Evolutionary conservation across 2,329 filamentous ascomycete species (phyloP).

Genomic region (Sclerotinia sclerotiorum): DNA sequence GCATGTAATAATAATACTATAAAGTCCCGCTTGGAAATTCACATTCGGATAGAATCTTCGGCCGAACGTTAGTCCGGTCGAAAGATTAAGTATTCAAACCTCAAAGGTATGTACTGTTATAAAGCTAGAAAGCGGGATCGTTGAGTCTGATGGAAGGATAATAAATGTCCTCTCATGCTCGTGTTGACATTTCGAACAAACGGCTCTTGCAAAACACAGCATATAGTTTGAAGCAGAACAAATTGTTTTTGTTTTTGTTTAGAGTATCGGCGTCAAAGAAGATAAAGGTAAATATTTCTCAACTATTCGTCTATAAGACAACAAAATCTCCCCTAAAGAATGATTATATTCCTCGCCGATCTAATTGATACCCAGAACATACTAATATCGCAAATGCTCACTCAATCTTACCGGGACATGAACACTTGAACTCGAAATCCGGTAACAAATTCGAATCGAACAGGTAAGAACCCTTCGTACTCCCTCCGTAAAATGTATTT

Average conservation of each 20-base stretch:
- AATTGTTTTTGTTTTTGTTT: not conserved
- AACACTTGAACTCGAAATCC: not conserved
- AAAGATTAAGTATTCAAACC: not conserved
- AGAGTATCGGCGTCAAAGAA: not conserved
- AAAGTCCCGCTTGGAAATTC: not conserved
- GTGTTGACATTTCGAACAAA: not conserved
- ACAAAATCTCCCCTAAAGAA: not conserved
- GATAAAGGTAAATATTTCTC: not conserved
- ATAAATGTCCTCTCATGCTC: not conserved
- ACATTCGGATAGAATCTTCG: not conserved
- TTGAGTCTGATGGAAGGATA: not conserved
- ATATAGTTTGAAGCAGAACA: not conserved
- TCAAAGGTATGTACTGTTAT: too few relatives aligned
- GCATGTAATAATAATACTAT: too few relatives aligned
- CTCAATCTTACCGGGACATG: not conserved
- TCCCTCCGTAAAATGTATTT: not conserved
- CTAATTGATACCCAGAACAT: not conserved
- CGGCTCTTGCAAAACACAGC: not conserved
- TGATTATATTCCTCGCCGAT: not conserved
- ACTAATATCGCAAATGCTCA: not conserved
- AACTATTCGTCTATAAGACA: not conserved
- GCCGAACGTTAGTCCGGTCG: not conserved
- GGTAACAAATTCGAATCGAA: conserved; percentile 2
- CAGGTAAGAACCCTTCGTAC: not conserved
- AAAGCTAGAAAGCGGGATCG: not conserved